Base-by-base conservation (phyloP, 2,329 filamentous ascomycete genomes). In the Aspergillus latus region DNA sequence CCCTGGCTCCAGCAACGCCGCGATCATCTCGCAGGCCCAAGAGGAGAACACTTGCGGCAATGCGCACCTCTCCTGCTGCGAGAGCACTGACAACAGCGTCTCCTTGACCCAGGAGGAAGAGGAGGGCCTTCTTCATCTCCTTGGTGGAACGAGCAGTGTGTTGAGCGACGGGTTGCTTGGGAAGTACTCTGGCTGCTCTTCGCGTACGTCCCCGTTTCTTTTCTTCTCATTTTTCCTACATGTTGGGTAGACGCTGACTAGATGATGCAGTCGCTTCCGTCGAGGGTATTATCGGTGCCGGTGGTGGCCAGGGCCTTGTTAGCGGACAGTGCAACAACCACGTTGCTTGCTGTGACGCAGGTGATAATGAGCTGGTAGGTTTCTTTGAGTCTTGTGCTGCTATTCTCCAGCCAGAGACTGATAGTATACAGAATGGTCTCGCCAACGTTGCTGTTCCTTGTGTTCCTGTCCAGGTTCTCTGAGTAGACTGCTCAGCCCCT, bases 291-390 rank as follows among this genome's bases (percentile, higher is more conserved):
- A 16, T 13, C 50, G 26, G 34, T 28, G 15, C 50, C 10, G 29
- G 34, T 43, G n/a, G 46, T 29, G 13, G 32, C 32, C 32, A 30
- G 28, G 34, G 4, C 28, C 15, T 46, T 10, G 2, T 47, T 29
- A 34, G 29, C 21, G 43, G 26, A 13, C 15, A 53, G 40, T 53
- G 60, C 49, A 44, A 58, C 42, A 52, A 50, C 51, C 52, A 50
- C 21, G 43, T 50, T 46, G 57, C 59, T 9, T 62, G 61, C 59
- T 59, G 59, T 34, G 37, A 60, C n/a, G 40, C 10, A 26, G 37
- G 21, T 15, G 7, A 48, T 6, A 30, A 29, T 10, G 11, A 40
- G 8, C 34, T 37, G 10, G 52, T 54, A 34, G 30, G 52, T 30
- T 9, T 6, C 10, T 2, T 3, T 34, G 32, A n/a, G 16, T 21